Base-by-base conservation (phyloP, 176 grass and related monocot species). In the Musa schizocarpa region DNA sequence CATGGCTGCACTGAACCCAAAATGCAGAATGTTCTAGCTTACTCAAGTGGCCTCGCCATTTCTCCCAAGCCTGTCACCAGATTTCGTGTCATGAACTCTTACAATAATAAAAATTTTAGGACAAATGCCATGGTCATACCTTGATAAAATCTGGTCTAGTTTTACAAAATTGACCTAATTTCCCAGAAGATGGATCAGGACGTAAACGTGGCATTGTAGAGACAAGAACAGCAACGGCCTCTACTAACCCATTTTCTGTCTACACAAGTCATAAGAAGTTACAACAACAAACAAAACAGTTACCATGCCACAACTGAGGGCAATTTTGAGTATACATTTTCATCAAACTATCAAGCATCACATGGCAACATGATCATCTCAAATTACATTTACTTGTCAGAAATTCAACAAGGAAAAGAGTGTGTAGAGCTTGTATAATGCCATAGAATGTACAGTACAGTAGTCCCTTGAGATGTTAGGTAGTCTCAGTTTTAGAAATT, bases 221-320 rank as follows among this genome's bases (percentile, higher is more conserved):
- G 72, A 98, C 77, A 76, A 98, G 88, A 81, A 93, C 85, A 54
- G 86, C 86, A 68, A 98, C 90, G 68, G 95, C 95, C 88, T 98
- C 95, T 11, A 98, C 95, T 76, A 98, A 82, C 50, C 95, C 95
- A 65, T 98, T 98, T 90, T 98, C 95, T 82, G 88, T 93, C 95
- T 98, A 82, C 68, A 73, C 75, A 63, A 55, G 77, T 70, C 43
- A 80, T 50, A 86, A 12, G 64, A 61, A 70, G 11, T 53, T 29
- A 24, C 55, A 56, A 74, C 6, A 11, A 70, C 8, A 52, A 52
- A 2, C 27, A 53, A 8, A 27, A 9, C 7, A 55, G 9, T 71
- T 2, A 54, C 25, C 14, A 29, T 57, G 23, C 29, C 27, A n/a
- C 68, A 70, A 51, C 9, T 51, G 19, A 21, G 66, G 13, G 51